Evolutionary conservation across 2,329 filamentous ascomycete genomes (phyloP).

Genomic region (Juglanconis juglandina): DNA sequence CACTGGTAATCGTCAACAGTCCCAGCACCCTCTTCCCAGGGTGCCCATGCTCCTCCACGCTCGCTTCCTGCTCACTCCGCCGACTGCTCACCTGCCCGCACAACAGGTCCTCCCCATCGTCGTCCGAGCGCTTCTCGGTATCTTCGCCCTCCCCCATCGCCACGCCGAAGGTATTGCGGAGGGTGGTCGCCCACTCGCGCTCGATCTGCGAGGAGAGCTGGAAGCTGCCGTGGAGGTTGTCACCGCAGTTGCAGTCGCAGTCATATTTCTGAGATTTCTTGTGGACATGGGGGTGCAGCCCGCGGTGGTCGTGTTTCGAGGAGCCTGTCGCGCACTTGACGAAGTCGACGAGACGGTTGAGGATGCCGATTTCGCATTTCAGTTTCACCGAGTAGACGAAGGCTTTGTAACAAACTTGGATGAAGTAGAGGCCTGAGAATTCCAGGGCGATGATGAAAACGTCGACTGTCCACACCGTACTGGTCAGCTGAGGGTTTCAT

Average conservation of each 20-base stretch:
- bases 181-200: slow-evolving; percentile 15
- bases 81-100: not conserved
- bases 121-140: not conserved
- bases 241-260: not conserved
- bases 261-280: not conserved
- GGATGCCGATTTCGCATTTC: slow-evolving; percentile 34
- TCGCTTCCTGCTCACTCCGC: not conserved
- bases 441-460: slow-evolving; percentile 31
- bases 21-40: not conserved
- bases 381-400: slow-evolving; percentile 35
- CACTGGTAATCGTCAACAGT: not conserved
- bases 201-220: slow-evolving; percentile 12
- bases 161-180: slow-evolving; percentile 11
- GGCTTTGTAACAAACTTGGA: slow-evolving; percentile 34
- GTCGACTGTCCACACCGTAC: slow-evolving; percentile 23
- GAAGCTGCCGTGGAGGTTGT: slow-evolving; percentile 5
- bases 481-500: too few relatives aligned
- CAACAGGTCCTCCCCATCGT: not conserved
- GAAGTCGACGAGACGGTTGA: slow-evolving; percentile 33
- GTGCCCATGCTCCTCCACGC: not conserved
- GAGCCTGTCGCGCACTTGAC: slow-evolving; percentile 4
- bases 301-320: not conserved
- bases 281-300: not conserved
- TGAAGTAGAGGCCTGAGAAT: slow-evolving; percentile 29
- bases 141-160: not conserved